Evolutionary conservation across 495 filamentous ascomycete species (phyloP).

Genomic region (Pseudevernia furfuracea): DNA sequence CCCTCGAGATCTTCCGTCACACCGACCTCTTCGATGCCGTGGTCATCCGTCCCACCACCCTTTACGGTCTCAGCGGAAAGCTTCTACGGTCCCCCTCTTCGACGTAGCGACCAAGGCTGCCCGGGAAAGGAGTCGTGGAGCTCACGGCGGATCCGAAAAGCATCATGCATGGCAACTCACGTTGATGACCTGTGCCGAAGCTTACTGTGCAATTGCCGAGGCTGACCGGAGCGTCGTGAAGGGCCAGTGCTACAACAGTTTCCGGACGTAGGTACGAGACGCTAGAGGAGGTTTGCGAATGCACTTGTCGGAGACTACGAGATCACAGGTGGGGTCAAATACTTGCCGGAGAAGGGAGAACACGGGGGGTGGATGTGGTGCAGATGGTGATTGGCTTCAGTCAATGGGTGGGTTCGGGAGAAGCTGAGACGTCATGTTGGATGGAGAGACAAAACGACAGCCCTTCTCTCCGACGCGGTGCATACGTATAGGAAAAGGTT

Average conservation of each 20-base stretch:
- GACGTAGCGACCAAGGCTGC: conserved; percentile 24
- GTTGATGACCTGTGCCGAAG: conserved; percentile 41
- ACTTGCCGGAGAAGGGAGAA: not conserved
- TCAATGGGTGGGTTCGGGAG: conserved; percentile 36
- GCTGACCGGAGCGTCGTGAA: conserved; percentile 23
- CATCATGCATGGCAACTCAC: conserved; percentile 36
- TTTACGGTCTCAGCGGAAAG: conserved; percentile 35
- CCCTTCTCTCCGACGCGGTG: conserved; percentile 34
- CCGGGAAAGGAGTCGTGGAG: conserved; percentile 21
- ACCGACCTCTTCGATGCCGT: conserved; percentile 33
- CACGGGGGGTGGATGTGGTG: not conserved
- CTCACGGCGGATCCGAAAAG: conserved; percentile 29
- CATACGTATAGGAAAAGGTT: conserved; percentile 29
- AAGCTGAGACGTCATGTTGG: conserved; percentile 37
- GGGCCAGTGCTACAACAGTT: conserved; percentile 38
- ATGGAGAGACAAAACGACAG: conserved; percentile 34
- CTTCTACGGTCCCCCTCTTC: conserved; percentile 35
- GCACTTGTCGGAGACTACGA: conserved; percentile 34
- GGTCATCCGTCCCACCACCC: conserved; percentile 34
- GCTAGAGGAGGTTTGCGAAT: conserved; percentile 29
- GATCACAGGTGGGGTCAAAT: conserved; percentile 23
- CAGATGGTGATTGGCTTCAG: conserved; percentile 29
- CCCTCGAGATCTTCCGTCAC: conserved; percentile 27
- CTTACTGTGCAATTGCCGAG: conserved; percentile 35
- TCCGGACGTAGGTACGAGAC: conserved; percentile 37